phyloP scores from a whole-genome alignment of 2,329 filamentous ascomycete genomes.

The Ambrosiella xylebori region DNA sequence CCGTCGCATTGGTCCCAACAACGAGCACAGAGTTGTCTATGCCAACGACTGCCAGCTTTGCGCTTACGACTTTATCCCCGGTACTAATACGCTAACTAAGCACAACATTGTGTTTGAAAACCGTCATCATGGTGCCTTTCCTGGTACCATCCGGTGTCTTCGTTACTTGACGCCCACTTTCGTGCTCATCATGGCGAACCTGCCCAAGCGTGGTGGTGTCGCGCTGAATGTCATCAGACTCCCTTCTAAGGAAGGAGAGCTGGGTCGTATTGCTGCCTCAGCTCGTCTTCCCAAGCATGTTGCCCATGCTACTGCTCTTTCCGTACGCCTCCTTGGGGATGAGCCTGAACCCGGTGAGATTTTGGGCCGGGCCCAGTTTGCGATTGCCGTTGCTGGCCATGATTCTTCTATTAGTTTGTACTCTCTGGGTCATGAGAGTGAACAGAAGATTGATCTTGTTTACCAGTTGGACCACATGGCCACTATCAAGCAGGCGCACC shows the following conservation, averaged over 20 bases:
- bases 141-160: constrained; percentile 35
- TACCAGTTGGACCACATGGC: constrained; percentile 34
- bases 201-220: constrained; percentile 40
- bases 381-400: constrained; percentile 63
- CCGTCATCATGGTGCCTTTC: constrained; percentile 25
- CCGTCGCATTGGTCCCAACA: constrained; percentile 37
- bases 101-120: constrained; percentile 35
- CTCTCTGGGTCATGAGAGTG: constrained; percentile 51
- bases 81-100: constrained; percentile 24
- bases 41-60: constrained; percentile 63
- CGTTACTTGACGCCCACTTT: constrained; percentile 42
- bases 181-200: constrained; percentile 38
- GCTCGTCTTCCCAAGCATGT: constrained; percentile 23
- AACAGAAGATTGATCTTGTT: constrained; percentile 31
- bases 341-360: constrained; percentile 18
- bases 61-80: constrained; percentile 39
- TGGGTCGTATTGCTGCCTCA: constrained; percentile 13
- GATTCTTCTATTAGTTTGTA: constrained; percentile 64
- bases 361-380: constrained; percentile 54
- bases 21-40: constrained; percentile 57
- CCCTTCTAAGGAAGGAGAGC: constrained; percentile 19
- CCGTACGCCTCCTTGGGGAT: constrained; percentile 49
- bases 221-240: constrained; percentile 40
- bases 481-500: constrained; percentile 37
- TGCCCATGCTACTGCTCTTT: constrained; percentile 56